Base-by-base conservation (phyloP, 805 yeast species). In the Ogataea corticis region DNA sequence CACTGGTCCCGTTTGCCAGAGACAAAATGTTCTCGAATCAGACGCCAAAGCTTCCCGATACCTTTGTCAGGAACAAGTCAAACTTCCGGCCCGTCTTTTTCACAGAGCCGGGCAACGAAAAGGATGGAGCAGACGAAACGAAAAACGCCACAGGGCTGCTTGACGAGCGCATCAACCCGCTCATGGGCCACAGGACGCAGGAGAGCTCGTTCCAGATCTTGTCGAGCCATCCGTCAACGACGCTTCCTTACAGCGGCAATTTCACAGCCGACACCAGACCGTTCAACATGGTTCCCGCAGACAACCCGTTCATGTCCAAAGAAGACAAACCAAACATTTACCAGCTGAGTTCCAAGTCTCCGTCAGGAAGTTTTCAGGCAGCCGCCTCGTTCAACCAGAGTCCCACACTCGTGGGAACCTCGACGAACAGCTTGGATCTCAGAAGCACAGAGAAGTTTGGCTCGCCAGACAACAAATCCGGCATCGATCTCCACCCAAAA, bases 51-150 rank as follows among this genome's bases (percentile, higher is more conserved):
- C 48, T 51, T 29, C 55, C 51, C 12, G 55, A 47, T 27, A 28
- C 50, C n/a, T 40, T 33, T 31, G 41, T 42, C 15, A 54, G 49
- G 7, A 17, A 47, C 33, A 50, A 45, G 37, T 14, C 41, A 5
- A 33, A 46, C 32, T 47, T 46, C 44, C 50, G 46, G 41, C 55
- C 55, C 4, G 39, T 47, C 14, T 55, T 49, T 46, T 57, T 56
- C 41, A 52, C 58, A 12, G 59, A 55, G 23, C 56, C 56, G 2
- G 51, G 49, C 19, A 51, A 46, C 31, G 45, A 51, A 7, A 13
- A 25, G 27, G 31, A 41, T 25, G 21, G 17, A 7, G 10, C 2
- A 19, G 39, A 41, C 25, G 40, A 36, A 34, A 38, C 33, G 10
- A 28, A 37, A 33, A 10, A 11, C 23, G 28, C 13, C 25, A 7